phyloP scores from a whole-genome alignment of 768 basidiomycete genomes.

The Rhodocollybia butyracea region DNA sequence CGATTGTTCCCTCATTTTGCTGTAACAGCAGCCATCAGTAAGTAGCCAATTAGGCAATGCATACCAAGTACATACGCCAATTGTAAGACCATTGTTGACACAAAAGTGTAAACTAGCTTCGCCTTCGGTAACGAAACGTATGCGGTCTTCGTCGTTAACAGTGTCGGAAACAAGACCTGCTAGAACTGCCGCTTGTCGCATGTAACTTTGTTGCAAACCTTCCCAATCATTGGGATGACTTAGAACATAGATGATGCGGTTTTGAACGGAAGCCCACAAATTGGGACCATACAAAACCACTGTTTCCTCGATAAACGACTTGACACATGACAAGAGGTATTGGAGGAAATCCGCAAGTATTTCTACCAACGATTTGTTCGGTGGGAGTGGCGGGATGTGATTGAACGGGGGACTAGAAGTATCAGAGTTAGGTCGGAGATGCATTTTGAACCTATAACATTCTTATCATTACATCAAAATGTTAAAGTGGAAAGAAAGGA shows the following conservation, averaged over 20 bases:
- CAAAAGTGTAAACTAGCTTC: conserved; percentile 63
- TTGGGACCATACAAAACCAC: conserved; percentile 38
- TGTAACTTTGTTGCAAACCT: conserved; percentile 52
- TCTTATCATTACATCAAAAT: conserved; percentile 1
- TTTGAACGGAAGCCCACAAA: conserved; percentile 43
- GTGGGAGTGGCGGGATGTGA: conserved; percentile 38
- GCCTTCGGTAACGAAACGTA: conserved; percentile 61
- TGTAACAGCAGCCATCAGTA: not conserved
- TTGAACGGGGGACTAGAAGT: conserved; percentile 11
- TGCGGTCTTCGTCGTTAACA: conserved; percentile 32
- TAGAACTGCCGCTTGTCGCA: conserved; percentile 48
- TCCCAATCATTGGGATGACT: conserved; percentile 69
- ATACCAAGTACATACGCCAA: conserved; percentile 21
- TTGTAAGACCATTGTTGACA: conserved; percentile 41
- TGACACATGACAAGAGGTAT: conserved; percentile 44
- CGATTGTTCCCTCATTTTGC: conserved; percentile 27
- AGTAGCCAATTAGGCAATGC: not conserved
- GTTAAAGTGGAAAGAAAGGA: conserved; percentile 12
- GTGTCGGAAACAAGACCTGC: conserved; percentile 49
- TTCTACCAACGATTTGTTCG: conserved; percentile 34
- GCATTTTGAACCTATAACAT: conserved; percentile 36
- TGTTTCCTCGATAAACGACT: conserved; percentile 44
- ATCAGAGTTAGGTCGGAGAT: conserved; percentile 26
- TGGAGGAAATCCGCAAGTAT: conserved; percentile 49
- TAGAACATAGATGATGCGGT: conserved; percentile 47